Base-by-base conservation (phyloP, 768 basidiomycete species). In the Boletus coccyginus region DNA sequence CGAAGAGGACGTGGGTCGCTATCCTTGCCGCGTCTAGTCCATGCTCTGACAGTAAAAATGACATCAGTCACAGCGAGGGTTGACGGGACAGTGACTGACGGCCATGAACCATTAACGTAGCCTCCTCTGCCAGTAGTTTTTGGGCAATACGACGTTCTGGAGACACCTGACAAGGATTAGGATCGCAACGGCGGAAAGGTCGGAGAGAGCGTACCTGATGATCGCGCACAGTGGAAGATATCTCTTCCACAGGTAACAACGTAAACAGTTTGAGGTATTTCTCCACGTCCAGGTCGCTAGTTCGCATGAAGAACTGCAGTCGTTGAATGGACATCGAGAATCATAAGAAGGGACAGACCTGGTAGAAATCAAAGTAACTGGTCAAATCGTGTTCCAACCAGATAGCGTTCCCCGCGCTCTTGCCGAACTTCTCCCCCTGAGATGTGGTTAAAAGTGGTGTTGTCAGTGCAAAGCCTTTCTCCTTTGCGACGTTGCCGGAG, bases 391-490 rank as follows among this genome's bases (percentile, higher is more conserved):
- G 75, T 68, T 97, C 86, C 38, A 99, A 75, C 91, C 96, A 98
- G 2, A 99, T 75, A 2, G 96, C 96, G 64, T 98, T 98, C 4
- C 96, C 95, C 0, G 92, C 89, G 62, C 91, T 94, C 78, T 99
- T 99, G 8, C 96, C 97, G 71, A 98, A 96, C 75, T 99, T 99
- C 66, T 92, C 90, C 1, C 97, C 97, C 1, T 81, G 80, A 1
- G 90, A 79, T 1, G 92, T 95, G 12, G 94, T 95, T 40, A 99
- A 78, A 27, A 99, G 76, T n/a, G 95, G 96, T 3, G 95, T 94
- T 0, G 96, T 98, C 46, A 99, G 71, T 2, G 94, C 96, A 67
- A 81, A 96, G 8, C 84, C 89, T 61, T 65, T 75, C 59, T 66
- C 58, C 35, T 62, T 72, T 58, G 54, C 11, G 19, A 14, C 19